These are phyloP conservation scores for Penicillium pulvis DNA, from an alignment of 495 filamentous ascomycete species.

Conservation along the genomic window DNA sequence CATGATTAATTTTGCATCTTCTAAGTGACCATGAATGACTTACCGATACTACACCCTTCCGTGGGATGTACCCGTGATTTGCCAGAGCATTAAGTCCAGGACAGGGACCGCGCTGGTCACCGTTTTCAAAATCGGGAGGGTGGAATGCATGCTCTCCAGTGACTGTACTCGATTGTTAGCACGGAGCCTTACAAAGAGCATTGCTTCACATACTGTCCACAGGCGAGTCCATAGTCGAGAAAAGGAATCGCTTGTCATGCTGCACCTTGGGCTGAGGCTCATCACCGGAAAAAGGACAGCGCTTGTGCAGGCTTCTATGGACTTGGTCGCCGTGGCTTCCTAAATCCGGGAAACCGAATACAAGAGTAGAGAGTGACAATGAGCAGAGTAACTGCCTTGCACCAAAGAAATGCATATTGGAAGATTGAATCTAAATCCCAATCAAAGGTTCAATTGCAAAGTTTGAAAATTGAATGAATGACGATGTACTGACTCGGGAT, in stretches of 20 bases:
- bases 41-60: constrained; percentile 49
- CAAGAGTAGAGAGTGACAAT: constrained; percentile 9
- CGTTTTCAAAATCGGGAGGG: constrained; percentile 35
- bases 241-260: constrained; percentile 30
- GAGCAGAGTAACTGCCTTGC: constrained; percentile 14
- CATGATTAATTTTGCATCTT: constrained; percentile 30
- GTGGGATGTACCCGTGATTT: constrained; percentile 57
- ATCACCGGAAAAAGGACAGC: constrained; percentile 27
- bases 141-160: constrained; percentile 43
- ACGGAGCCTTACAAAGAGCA: neutral
- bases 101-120: constrained; percentile 51
- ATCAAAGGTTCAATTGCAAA: neutral
- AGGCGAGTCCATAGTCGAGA: constrained; percentile 28
- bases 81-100: constrained; percentile 56
- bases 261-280: constrained; percentile 4
- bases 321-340: constrained; percentile 7
- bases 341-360: constrained; percentile 17
- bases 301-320: constrained; percentile 23
- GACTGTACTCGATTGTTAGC: constrained; percentile 21
- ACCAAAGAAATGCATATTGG: constrained; percentile 17
- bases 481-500: neutral
- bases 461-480: neutral
- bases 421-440: neutral
- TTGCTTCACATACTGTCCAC: constrained; percentile 27
- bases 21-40: constrained; percentile 12